A percentile compares a stretch with the other conserved stretches of the same genome.
These are phyloP conservation scores for Vitis rotundifolia DNA, from an alignment of 164 flowering plant genomes.

Conservation along the genomic window DNA sequence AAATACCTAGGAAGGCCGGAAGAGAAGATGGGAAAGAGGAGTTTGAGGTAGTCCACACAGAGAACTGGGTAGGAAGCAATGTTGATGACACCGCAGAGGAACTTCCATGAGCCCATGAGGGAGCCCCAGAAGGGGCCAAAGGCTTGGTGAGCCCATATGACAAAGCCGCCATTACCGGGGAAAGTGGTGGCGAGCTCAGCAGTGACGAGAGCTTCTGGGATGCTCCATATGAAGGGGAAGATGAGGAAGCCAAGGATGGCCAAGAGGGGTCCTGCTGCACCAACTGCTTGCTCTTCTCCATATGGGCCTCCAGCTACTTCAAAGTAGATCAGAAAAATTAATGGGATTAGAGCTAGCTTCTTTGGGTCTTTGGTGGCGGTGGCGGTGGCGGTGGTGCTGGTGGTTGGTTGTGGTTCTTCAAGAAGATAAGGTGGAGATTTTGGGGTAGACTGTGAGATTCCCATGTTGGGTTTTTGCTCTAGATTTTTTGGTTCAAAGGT, in stretches of 20 bases:
- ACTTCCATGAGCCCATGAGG: slow-evolving; percentile 74
- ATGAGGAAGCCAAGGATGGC: slow-evolving; percentile 74
- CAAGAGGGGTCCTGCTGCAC: slow-evolving; percentile 74
- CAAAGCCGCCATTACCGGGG: slow-evolving; percentile 87
- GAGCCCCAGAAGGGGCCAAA: slow-evolving; percentile 90
- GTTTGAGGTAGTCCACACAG: slow-evolving; percentile 57
- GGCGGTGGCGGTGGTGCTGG: background rate
- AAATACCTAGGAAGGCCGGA: slow-evolving; percentile 44
- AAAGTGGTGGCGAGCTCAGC: slow-evolving; percentile 82
- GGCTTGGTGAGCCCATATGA: slow-evolving; percentile 74
- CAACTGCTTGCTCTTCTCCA: slow-evolving; percentile 71
- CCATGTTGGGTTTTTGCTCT: background rate
- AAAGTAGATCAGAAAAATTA: slow-evolving; percentile 42
- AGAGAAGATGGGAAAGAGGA: slow-evolving; percentile 44
- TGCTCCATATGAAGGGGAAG: slow-evolving; percentile 82
- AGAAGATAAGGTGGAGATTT: background rate
- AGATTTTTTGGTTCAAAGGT: no score
- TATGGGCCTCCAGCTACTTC: slow-evolving; percentile 79
- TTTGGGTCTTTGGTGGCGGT: slow-evolving; percentile 10
- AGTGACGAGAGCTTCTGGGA: slow-evolving; percentile 77
- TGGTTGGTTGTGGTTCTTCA: background rate
- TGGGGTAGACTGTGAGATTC: background rate
- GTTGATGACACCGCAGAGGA: slow-evolving; percentile 72
- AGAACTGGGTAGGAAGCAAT: slow-evolving; percentile 76
- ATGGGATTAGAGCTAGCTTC: slow-evolving; percentile 34